Evolutionary conservation across 1,139 yeast species (phyloP).

Genomic region (Debaryomyces sp.): DNA sequence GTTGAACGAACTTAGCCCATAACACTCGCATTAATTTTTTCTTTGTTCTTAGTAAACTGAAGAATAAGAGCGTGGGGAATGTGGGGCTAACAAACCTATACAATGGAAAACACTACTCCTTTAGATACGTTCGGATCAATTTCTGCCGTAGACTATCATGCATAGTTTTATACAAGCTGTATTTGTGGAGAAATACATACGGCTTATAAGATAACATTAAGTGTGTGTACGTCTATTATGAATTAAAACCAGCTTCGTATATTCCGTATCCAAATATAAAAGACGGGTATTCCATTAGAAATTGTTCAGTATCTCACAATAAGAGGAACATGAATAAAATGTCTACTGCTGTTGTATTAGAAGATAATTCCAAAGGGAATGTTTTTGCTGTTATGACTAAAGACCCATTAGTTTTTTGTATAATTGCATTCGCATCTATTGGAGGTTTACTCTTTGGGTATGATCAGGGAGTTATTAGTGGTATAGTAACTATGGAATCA

Average conservation of each 20-base stretch:
- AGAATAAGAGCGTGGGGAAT: background rate
- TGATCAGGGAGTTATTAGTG: constrained; percentile 78
- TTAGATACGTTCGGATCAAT: constrained; percentile 1
- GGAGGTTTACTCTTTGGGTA: constrained; percentile 58
- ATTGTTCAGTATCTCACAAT: background rate
- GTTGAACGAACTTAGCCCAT: background rate
- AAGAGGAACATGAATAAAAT: background rate
- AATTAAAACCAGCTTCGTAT: background rate
- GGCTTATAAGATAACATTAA: background rate
- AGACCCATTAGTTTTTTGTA: constrained; percentile 18
- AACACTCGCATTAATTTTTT: background rate
- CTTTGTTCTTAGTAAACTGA: background rate
- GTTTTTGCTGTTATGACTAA: constrained; percentile 8
- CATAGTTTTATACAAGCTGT: background rate
- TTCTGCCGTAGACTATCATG: background rate
- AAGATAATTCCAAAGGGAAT: constrained; percentile 8
- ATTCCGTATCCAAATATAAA: background rate
- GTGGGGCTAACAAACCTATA: background rate
- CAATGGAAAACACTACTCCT: background rate
- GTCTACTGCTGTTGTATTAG: background rate
- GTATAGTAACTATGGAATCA: constrained; percentile 52
- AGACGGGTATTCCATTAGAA: background rate
- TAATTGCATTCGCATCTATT: constrained; percentile 22
- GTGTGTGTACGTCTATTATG: background rate
- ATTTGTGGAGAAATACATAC: background rate